Conservation (phyloP, 495 filamentous ascomycete species). For the Cercophora newfieldiana region DNA sequence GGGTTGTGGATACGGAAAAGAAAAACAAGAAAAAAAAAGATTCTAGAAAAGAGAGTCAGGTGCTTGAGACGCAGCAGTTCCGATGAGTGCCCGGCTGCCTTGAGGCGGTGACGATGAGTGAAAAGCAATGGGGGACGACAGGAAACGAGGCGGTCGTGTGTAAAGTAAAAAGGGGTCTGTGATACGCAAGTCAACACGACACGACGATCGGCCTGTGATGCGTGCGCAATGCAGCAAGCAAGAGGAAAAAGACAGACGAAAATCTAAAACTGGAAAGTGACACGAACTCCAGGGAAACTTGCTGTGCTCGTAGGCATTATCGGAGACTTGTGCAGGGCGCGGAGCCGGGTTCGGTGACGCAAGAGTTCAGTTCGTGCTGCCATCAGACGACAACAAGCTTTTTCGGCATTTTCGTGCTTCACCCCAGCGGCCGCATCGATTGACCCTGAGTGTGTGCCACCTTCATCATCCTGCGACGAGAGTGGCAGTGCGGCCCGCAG, state of each 20-base stretch:
- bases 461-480: background rate
- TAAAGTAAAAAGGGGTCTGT: background rate
- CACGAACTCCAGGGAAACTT: background rate
- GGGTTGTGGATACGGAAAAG: background rate
- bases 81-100: background rate
- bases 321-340: background rate
- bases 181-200: background rate
- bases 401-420: background rate
- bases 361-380: background rate
- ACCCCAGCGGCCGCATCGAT: background rate
- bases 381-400: conserved; percentile 1
- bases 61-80: background rate
- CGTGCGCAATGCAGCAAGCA: background rate
- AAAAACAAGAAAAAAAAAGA: background rate
- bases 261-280: background rate
- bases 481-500: background rate
- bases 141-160: background rate
- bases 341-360: background rate
- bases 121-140: background rate
- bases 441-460: background rate
- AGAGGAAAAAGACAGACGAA: background rate
- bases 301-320: background rate
- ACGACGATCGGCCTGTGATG: background rate
- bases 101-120: background rate
- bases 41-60: background rate